Percentiles rank a stretch among this genome's conserved stretches.
Conservation (phyloP, 768 basidiomycete species). For the Auricularia heimuer region DNA sequence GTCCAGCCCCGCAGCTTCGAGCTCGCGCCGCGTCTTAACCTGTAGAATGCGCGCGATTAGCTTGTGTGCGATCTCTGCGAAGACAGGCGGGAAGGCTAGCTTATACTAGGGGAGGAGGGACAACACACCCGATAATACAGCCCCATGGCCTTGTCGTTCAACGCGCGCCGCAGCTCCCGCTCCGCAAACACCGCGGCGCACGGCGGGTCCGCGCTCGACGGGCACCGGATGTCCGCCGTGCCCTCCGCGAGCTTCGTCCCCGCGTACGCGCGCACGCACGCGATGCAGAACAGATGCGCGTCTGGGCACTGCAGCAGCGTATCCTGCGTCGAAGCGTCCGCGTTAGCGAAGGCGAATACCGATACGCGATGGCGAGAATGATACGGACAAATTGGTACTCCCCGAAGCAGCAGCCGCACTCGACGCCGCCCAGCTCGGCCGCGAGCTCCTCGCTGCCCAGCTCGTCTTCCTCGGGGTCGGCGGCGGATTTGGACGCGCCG, state of each 20-base stretch:
- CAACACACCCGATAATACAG: slow-evolving; percentile 48
- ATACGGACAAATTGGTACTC: slow-evolving; percentile 55
- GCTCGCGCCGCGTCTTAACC: slow-evolving; percentile 65
- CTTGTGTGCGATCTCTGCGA: neutral
- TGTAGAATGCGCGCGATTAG: slow-evolving; percentile 7
- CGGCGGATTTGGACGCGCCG: slow-evolving; percentile 30
- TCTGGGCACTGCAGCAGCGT: slow-evolving; percentile 87
- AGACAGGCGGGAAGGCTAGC: too few species aligned
- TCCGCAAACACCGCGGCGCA: slow-evolving; percentile 56
- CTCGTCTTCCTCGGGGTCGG: slow-evolving; percentile 30
- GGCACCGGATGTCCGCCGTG: slow-evolving; percentile 45
- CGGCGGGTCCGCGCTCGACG: slow-evolving; percentile 22
- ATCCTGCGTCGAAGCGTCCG: slow-evolving; percentile 32
- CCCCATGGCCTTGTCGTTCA: slow-evolving; percentile 53
- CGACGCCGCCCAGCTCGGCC: slow-evolving; percentile 52
- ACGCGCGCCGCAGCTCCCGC: slow-evolving; percentile 57
- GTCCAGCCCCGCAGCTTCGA: slow-evolving; percentile 68
- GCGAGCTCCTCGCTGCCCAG: slow-evolving; percentile 16
- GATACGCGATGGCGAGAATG: neutral
- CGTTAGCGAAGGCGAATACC: neutral
- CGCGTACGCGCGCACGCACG: slow-evolving; percentile 61
- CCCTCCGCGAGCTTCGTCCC: slow-evolving; percentile 40
- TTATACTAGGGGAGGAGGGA: neutral
- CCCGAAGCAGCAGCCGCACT: slow-evolving; percentile 83
- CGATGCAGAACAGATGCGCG: slow-evolving; percentile 74